phyloP scores from a whole-genome alignment of 192 early-diverging fungal species.

The Backusella australiensis region DNA sequence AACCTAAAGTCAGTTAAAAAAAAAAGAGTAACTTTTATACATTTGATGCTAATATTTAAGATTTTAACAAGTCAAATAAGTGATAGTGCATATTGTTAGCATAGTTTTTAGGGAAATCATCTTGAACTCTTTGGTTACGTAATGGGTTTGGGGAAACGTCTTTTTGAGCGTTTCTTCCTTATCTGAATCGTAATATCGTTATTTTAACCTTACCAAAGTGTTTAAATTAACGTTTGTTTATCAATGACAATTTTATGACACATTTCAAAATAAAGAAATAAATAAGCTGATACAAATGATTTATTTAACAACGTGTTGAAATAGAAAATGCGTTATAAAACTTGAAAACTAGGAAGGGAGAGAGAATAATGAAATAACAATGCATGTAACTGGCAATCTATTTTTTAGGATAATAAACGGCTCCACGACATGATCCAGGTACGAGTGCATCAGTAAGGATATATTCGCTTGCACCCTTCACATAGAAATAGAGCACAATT shows the following conservation, averaged over 20 bases:
- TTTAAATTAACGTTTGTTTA: background rate
- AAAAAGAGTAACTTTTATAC: too few relatives aligned
- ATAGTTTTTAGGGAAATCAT: too few relatives aligned
- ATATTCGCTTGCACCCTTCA: constrained; percentile 36
- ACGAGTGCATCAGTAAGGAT: constrained; percentile 26
- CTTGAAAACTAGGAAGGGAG: background rate
- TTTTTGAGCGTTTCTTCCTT: too few relatives aligned
- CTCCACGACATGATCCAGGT: constrained; percentile 25
- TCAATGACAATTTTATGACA: background rate
- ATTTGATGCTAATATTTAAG: too few relatives aligned
- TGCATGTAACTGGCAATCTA: background rate
- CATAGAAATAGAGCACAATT: constrained; percentile 44
- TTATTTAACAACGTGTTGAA: background rate
- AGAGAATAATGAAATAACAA: background rate
- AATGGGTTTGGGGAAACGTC: too few relatives aligned
- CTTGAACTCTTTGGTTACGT: too few relatives aligned
- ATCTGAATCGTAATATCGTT: background rate
- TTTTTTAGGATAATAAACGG: constrained; percentile 34
- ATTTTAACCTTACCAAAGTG: background rate
- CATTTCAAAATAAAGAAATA: background rate
- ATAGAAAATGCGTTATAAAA: background rate
- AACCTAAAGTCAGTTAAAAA: too few relatives aligned
- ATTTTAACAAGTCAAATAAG: too few relatives aligned
- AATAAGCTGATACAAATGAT: background rate
- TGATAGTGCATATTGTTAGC: too few relatives aligned